Evolutionary conservation across 345 rosid species (phyloP).

Genomic region (Melaleuca alternifolia): DNA sequence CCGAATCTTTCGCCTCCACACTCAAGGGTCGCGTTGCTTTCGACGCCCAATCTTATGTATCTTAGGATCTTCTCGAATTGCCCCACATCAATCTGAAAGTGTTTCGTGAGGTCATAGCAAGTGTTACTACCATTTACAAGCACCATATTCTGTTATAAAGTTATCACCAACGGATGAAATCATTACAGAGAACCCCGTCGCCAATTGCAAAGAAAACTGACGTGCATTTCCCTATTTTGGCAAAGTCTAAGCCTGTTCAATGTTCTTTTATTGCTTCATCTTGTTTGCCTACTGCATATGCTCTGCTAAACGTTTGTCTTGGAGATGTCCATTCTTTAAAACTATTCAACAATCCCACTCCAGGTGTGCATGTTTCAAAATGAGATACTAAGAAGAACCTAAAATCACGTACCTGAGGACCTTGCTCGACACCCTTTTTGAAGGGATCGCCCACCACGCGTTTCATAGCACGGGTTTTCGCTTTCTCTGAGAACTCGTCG

Average conservation of each 20-base stretch:
- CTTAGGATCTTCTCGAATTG: slow-evolving; percentile 69
- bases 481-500: slow-evolving; percentile 22
- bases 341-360: neutral
- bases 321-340: neutral
- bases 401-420: neutral
- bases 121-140: neutral
- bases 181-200: neutral
- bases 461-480: neutral
- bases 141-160: neutral
- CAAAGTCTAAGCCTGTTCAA: neutral
- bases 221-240: neutral
- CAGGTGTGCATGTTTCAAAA: neutral
- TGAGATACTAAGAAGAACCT: neutral
- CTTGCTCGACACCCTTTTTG: neutral
- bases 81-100: slow-evolving; percentile 45
- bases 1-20: slow-evolving; percentile 84
- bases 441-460: neutral
- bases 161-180: neutral
- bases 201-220: neutral
- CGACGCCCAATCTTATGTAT: slow-evolving; percentile 58
- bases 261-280: neutral
- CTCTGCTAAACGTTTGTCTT: neutral
- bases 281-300: neutral
- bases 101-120: neutral
- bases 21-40: slow-evolving; percentile 73